Conservation (phyloP, 164 flowering plant species). For the Magnolia officinalis region DNA sequence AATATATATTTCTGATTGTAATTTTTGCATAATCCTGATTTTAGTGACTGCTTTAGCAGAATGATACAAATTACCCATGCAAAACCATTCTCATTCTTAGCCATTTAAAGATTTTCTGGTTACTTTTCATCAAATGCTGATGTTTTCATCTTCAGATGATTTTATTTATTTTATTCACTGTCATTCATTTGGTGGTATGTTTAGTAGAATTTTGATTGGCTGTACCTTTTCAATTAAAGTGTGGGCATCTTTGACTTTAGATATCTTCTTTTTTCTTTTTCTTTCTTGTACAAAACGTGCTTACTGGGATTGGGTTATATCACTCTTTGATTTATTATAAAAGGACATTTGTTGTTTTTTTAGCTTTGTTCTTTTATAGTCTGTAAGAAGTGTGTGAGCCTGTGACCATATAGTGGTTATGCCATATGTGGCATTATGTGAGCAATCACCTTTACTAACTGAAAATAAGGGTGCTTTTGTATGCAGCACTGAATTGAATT, state of each 20-base stretch:
- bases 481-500: not conserved
- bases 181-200: not conserved
- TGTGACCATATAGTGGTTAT: not conserved
- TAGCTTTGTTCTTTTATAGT: not conserved
- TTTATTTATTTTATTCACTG: not conserved
- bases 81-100: no score
- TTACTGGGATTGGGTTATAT: no score
- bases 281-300: not conserved
- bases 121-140: no score
- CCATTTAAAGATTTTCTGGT: not conserved
- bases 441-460: not conserved
- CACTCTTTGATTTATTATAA: not conserved
- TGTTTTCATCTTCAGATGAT: no score
- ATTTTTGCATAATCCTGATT: not conserved
- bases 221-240: not conserved
- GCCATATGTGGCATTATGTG: not conserved
- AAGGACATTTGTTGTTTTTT: not conserved
- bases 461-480: no score
- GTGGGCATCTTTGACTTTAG: not conserved
- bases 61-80: no score
- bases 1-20: not conserved
- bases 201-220: not conserved
- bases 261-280: not conserved
- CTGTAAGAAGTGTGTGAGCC: not conserved
- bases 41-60: not conserved